A percentile compares a stretch with the other conserved stretches of the same genome.
These are phyloP conservation scores for Talaromyces sp. DNA, from an alignment of 2,329 filamentous ascomycete genomes.

Conservation along the genomic window DNA sequence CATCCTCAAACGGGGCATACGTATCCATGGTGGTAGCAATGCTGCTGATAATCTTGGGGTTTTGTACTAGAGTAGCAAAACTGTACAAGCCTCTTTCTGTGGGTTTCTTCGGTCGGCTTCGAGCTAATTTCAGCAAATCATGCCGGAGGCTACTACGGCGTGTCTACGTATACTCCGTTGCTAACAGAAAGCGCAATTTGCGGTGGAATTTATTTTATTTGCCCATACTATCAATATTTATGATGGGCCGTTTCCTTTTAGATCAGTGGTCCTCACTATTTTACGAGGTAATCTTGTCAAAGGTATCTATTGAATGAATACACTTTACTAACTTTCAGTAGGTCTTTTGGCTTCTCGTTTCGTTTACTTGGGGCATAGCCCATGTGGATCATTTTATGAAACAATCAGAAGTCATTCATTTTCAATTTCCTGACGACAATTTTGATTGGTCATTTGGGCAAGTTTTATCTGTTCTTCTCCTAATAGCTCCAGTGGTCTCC, in stretches of 20 bases:
- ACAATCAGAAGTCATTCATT: background rate
- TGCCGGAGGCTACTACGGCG: background rate
- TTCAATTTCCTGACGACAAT: background rate
- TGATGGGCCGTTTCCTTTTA: background rate
- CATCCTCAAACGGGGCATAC: background rate
- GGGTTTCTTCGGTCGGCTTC: background rate
- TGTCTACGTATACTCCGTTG: background rate
- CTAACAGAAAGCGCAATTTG: background rate
- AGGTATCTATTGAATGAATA: background rate
- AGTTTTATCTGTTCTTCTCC: slow-evolving; percentile 4
- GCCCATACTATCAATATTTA: slow-evolving; percentile 1
- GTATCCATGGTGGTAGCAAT: slow-evolving; percentile 4
- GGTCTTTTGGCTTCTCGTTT: slow-evolving; percentile 6
- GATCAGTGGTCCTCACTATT: slow-evolving; percentile 6
- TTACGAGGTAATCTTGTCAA: background rate
- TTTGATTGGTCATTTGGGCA: slow-evolving; percentile 10
- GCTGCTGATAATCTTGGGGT: background rate
- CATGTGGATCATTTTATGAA: background rate
- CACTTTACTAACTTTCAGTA: background rate
- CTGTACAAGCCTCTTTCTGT: slow-evolving; percentile 6
- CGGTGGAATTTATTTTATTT: background rate
- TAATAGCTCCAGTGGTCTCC: slow-evolving; percentile 1
- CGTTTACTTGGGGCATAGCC: slow-evolving; percentile 6
- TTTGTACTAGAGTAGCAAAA: slow-evolving; percentile 1
- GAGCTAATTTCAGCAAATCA: background rate